Evolutionary conservation across 306 rosid genomes (phyloP).

Genomic region (Cucurbita ficifolia): DNA sequence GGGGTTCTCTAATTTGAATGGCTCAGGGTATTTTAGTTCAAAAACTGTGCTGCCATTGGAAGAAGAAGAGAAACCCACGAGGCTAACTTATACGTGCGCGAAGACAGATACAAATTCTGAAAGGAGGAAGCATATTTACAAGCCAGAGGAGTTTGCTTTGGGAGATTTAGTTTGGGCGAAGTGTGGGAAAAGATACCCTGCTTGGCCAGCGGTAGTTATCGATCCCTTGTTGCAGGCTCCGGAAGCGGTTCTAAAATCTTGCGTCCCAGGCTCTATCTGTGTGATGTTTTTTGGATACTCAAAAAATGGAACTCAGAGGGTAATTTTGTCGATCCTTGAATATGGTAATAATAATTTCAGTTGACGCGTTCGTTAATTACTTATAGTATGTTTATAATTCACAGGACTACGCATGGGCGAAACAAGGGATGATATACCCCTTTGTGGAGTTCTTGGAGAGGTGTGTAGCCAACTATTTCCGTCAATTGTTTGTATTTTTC

Average conservation of each 20-base stretch:
- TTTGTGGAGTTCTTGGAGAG: slow-evolving; percentile 61
- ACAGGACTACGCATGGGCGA: slow-evolving; percentile 98
- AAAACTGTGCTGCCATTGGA: slow-evolving; percentile 16
- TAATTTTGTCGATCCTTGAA: slow-evolving; percentile 8
- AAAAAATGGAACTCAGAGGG: slow-evolving; percentile 78
- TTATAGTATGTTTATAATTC: slow-evolving; percentile 10
- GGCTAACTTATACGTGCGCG: slow-evolving; percentile 25
- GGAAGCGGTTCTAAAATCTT: slow-evolving; percentile 48
- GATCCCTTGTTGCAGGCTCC: slow-evolving; percentile 87
- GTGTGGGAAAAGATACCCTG: slow-evolving; percentile 83
- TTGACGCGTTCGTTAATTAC: slow-evolving; percentile 2
- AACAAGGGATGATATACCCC: slow-evolving; percentile 85
- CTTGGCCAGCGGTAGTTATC: slow-evolving; percentile 94
- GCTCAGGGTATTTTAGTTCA: slow-evolving; percentile 10
- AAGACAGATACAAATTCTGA: slow-evolving; percentile 17
- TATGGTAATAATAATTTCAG: not conserved
- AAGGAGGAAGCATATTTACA: slow-evolving; percentile 47
- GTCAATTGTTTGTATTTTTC: not conserved
- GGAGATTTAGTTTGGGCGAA: slow-evolving; percentile 97
- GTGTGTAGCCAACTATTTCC: slow-evolving; percentile 23
- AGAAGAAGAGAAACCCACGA: slow-evolving; percentile 18
- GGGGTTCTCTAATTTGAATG: slow-evolving; percentile 10
- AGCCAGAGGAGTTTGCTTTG: slow-evolving; percentile 68
- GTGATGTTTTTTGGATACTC: slow-evolving; percentile 94
- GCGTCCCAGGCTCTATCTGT: slow-evolving; percentile 59